Conservation (phyloP, 164 flowering plant species). For the Tetracentron sinense region DNA sequence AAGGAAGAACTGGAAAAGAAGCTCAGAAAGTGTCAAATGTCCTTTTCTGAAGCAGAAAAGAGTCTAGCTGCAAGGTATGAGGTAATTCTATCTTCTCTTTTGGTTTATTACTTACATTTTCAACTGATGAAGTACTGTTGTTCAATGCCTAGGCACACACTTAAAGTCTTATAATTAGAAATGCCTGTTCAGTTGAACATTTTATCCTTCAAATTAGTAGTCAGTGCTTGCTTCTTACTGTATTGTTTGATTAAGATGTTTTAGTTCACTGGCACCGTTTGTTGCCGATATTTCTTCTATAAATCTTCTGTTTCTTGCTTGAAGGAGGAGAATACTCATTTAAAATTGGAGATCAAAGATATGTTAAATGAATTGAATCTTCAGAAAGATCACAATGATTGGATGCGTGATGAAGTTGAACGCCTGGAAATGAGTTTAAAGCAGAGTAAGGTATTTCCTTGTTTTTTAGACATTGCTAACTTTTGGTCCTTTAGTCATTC, state of each 20-base stretch:
- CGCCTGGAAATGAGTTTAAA: conserved; percentile 45
- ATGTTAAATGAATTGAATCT: conserved; percentile 38
- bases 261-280: neutral
- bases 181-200: neutral
- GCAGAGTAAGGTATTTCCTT: conserved; percentile 36
- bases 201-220: neutral
- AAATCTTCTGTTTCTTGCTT: conserved; percentile 12
- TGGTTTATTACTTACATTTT: neutral
- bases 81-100: conserved; percentile 43
- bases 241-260: neutral
- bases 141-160: neutral
- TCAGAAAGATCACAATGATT: conserved; percentile 45
- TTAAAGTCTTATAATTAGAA: neutral
- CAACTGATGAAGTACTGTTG: neutral
- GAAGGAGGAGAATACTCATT: conserved; percentile 57
- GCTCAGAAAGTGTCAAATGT: conserved; percentile 42
- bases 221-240: neutral
- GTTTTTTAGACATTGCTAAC: neutral
- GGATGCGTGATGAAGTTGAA: conserved; percentile 42
- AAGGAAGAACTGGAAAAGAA: conserved; percentile 42
- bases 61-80: conserved; percentile 54
- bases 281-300: neutral
- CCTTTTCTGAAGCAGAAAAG: conserved; percentile 51
- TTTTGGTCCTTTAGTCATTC: neutral
- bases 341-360: conserved; percentile 38